Evolutionary conservation across 23 red algal species (phyloP).

Genomic region (Gracilariopsis chorda): DNA sequence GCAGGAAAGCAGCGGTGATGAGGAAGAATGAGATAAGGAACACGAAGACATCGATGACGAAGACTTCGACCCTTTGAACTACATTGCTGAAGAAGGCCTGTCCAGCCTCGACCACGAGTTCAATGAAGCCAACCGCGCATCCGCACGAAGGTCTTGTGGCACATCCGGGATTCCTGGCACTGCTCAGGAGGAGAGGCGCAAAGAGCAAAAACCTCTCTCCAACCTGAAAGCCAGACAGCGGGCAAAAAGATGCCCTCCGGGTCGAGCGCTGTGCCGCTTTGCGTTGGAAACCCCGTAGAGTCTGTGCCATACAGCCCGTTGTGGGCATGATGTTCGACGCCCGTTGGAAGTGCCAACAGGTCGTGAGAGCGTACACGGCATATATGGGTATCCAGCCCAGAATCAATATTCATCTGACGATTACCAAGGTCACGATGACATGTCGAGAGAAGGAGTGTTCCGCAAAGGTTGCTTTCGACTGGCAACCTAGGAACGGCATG

Average conservation of each 20-base stretch:
- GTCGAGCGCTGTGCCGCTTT: not conserved
- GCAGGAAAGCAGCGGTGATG: not conserved
- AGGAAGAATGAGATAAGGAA: not conserved
- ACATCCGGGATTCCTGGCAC: not conserved
- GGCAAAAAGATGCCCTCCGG: not conserved
- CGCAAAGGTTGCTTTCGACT: not conserved
- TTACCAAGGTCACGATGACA: not conserved
- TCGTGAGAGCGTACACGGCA: not conserved
- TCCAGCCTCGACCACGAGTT: no score
- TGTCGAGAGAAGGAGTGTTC: not conserved
- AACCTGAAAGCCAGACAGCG: not conserved
- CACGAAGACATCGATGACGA: not conserved
- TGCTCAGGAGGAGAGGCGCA: not conserved
- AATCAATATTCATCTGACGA: not conserved
- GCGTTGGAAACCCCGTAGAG: not conserved
- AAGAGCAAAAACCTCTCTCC: not conserved
- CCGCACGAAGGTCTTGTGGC: not conserved
- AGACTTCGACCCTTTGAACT: not conserved
- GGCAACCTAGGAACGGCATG: constrained; percentile 8
- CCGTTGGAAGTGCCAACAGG: constrained; percentile 8
- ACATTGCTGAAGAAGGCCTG: not conserved
- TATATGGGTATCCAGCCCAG: not conserved
- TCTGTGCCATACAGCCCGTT: not conserved
- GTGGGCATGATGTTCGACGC: not conserved
- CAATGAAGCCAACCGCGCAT: not conserved